These are phyloP conservation scores for Coccomyxa sp. DNA, from an alignment of 139 green algal genomes.

Conservation along the genomic window DNA sequence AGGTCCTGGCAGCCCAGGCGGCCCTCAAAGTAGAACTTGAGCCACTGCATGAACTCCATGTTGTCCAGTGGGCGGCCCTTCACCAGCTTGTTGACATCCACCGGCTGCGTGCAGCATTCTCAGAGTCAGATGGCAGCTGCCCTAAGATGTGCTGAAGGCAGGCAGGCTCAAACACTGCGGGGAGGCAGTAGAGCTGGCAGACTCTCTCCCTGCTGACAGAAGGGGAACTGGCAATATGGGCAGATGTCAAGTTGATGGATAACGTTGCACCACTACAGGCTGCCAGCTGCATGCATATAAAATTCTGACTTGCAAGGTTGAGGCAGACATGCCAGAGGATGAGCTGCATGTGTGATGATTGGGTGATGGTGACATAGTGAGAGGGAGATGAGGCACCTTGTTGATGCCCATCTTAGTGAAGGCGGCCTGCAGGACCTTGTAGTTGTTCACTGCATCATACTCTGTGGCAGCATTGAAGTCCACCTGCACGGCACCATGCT, in stretches of 20 bases:
- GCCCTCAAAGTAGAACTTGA: constrained; percentile 62
- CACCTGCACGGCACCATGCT: no score
- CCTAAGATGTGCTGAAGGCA: no score
- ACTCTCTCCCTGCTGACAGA: no score
- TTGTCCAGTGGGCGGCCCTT: constrained; percentile 95
- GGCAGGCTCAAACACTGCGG: no score
- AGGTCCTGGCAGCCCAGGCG: constrained; percentile 21
- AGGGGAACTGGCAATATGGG: no score
- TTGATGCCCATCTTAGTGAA: constrained; percentile 90
- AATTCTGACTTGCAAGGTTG: no score
- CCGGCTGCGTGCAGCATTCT: constrained; percentile 47
- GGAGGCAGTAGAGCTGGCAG: no score
- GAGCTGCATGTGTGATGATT: background rate
- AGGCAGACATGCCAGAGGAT: background rate
- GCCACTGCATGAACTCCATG: constrained; percentile 95
- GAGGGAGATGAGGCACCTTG: no score
- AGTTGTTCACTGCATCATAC: constrained; percentile 95
- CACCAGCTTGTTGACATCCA: constrained; percentile 87
- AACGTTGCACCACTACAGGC: no score
- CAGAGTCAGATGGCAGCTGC: background rate
- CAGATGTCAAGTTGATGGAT: no score
- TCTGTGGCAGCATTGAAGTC: constrained; percentile 96
- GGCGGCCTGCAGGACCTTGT: constrained; percentile 94
- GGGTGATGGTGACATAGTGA: no score
- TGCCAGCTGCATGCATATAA: no score